phyloP scores from a whole-genome alignment of 768 basidiomycete species.

The Ephemerocybe angulata region DNA sequence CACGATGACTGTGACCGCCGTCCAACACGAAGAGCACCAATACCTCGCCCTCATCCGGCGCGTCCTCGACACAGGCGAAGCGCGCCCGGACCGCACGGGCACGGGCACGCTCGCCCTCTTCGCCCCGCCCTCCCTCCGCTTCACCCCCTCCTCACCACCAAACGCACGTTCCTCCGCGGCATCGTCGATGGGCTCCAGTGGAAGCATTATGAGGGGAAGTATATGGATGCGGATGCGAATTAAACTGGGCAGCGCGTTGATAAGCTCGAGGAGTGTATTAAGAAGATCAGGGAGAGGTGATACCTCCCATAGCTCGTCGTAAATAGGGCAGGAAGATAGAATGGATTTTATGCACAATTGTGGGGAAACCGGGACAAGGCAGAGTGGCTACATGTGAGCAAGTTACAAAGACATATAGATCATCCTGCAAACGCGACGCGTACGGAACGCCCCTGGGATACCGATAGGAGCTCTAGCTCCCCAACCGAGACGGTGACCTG shows the following conservation, averaged over 20 bases:
- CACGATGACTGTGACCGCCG: not conserved
- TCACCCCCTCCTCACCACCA: slow-evolving; percentile 89
- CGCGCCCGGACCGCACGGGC: slow-evolving; percentile 87
- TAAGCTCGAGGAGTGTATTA: slow-evolving; percentile 83
- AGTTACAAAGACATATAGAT: too few species aligned
- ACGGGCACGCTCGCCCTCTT: slow-evolving; percentile 92
- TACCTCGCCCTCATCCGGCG: slow-evolving; percentile 80
- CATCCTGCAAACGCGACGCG: too few species aligned
- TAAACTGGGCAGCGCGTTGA: slow-evolving; percentile 88
- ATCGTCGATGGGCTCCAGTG: slow-evolving; percentile 96
- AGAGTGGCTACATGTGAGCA: too few species aligned
- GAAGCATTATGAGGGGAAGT: slow-evolving; percentile 90
- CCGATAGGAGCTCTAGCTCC: too few species aligned
- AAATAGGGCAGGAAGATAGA: too few species aligned
- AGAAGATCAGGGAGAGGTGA: too few species aligned
- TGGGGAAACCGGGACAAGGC: too few species aligned
- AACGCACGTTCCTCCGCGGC: slow-evolving; percentile 87
- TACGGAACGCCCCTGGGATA: too few species aligned
- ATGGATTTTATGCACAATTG: too few species aligned
- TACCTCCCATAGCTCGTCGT: too few species aligned
- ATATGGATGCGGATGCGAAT: slow-evolving; percentile 66
- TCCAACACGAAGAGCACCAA: slow-evolving; percentile 79
- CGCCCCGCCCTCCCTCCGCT: slow-evolving; percentile 85
- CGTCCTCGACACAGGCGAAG: slow-evolving; percentile 73
- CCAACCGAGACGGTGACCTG: too few species aligned